Percentiles rank a stretch among this genome's conserved stretches.
phyloP scores from a whole-genome alignment of 2,329 filamentous ascomycete genomes.

The Cercospora brassicicola region DNA sequence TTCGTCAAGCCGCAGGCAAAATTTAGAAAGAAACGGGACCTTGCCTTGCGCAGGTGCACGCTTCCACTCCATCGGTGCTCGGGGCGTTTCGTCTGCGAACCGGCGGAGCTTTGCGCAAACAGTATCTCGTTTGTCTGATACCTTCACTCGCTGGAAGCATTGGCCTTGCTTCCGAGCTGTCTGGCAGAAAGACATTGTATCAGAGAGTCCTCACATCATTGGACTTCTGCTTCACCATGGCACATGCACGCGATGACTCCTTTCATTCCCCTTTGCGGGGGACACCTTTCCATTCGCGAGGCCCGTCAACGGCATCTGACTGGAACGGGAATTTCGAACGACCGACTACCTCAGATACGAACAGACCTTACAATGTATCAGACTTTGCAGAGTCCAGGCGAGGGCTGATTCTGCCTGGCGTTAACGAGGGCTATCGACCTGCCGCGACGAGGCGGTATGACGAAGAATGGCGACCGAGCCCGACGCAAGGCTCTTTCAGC shows the following conservation, averaged over 20 bases:
- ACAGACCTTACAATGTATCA: constrained; percentile 20
- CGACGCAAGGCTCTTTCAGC: constrained; percentile 17
- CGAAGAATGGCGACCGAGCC: constrained; percentile 13
- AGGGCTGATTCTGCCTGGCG: constrained; percentile 18
- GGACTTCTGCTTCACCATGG: constrained; percentile 18
- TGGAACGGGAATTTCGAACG: constrained; percentile 24
- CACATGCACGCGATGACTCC: constrained; percentile 21
- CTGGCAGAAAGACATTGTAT: not conserved
- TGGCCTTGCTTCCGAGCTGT: constrained; percentile 1
- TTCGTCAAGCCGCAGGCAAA: not conserved
- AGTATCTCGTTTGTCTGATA: constrained; percentile 4
- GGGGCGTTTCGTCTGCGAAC: constrained; percentile 8
- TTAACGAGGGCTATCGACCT: constrained; percentile 11
- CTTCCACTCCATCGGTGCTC: not conserved
- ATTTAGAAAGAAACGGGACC: constrained; percentile 4
- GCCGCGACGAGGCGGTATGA: constrained; percentile 7
- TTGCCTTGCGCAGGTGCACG: not conserved
- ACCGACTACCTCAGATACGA: constrained; percentile 18
- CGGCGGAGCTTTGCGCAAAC: constrained; percentile 7
- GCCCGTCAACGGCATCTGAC: constrained; percentile 23
- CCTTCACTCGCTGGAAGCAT: not conserved
- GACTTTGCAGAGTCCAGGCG: constrained; percentile 25
- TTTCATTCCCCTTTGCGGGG: constrained; percentile 25
- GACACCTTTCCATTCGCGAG: constrained; percentile 26
- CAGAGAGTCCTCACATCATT: constrained; percentile 6